These are phyloP conservation scores for Aspergillus caelatus DNA, from an alignment of 2,329 filamentous ascomycete species.

Conservation along the genomic window DNA sequence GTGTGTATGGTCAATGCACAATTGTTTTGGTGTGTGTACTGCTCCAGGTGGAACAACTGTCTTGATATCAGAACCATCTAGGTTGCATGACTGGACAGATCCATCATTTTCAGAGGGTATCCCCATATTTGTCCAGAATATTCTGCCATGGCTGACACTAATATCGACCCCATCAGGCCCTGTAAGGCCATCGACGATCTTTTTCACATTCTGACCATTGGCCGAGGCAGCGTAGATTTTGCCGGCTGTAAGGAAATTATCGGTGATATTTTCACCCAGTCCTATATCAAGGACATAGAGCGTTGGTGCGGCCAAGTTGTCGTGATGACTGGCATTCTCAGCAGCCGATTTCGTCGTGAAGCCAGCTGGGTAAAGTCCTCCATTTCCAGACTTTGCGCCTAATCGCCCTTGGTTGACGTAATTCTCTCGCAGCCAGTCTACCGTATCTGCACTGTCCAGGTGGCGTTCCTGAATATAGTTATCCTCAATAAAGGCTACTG, in stretches of 20 bases:
- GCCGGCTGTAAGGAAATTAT: slow-evolving; percentile 17
- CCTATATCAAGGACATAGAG: neutral
- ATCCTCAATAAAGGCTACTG: slow-evolving; percentile 56
- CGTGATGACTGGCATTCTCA: neutral
- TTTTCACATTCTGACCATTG: slow-evolving; percentile 17
- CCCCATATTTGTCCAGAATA: slow-evolving; percentile 59
- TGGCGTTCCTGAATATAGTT: slow-evolving; percentile 56
- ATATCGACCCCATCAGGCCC: slow-evolving; percentile 54
- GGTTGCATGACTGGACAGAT: slow-evolving; percentile 44
- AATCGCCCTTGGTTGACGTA: slow-evolving; percentile 52
- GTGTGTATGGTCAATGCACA: slow-evolving; percentile 32
- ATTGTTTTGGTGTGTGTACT: slow-evolving; percentile 55
- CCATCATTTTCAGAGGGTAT: slow-evolving; percentile 42
- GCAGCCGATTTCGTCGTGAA: slow-evolving; percentile 13
- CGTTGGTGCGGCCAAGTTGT: neutral
- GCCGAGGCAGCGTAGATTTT: slow-evolving; percentile 10
- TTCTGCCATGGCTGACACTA: slow-evolving; percentile 31
- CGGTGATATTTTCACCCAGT: slow-evolving; percentile 15
- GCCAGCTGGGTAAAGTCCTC: slow-evolving; percentile 40
- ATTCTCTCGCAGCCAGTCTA: slow-evolving; percentile 50
- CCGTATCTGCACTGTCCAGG: slow-evolving; percentile 38
- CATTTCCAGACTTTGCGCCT: slow-evolving; percentile 39
- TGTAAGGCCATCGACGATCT: slow-evolving; percentile 19
- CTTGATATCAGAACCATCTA: slow-evolving; percentile 53
- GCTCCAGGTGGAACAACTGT: slow-evolving; percentile 48